Conservation (phyloP, 495 filamentous ascomycete genomes). For the Copromyces sp. region DNA sequence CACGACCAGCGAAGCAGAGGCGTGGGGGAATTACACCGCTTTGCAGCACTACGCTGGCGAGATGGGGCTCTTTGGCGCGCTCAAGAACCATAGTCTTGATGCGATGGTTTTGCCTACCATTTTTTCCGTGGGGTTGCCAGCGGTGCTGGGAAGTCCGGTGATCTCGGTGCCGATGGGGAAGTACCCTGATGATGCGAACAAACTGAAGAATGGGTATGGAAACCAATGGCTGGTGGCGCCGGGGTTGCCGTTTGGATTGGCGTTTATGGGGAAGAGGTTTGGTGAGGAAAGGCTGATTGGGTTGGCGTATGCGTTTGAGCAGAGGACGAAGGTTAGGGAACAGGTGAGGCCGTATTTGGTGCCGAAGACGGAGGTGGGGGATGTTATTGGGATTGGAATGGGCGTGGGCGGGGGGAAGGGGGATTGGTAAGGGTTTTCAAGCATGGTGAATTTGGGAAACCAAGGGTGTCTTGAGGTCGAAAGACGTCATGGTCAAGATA, state of each 20-base stretch:
- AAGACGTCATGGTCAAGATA: not conserved
- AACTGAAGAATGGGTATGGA: conserved; percentile 6
- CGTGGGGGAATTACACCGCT: conserved; percentile 10
- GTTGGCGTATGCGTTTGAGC: conserved; percentile 61
- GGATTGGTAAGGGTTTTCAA: not conserved
- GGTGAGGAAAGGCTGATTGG: conserved; percentile 47
- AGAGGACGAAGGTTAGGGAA: conserved; percentile 43
- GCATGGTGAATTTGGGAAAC: not conserved
- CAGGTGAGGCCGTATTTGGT: conserved; percentile 38
- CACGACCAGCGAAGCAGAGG: not conserved
- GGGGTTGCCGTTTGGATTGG: conserved; percentile 16
- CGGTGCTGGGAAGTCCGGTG: conserved; percentile 26
- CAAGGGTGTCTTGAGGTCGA: not conserved
- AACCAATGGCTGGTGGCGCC: conserved; percentile 8
- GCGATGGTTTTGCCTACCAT: conserved; percentile 33
- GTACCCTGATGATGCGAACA: conserved; percentile 1
- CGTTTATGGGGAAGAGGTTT: conserved; percentile 46
- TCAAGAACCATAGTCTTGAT: conserved; percentile 29
- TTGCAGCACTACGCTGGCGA: conserved; percentile 12
- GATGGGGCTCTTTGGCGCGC: conserved; percentile 20
- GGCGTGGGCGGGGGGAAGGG: not conserved
- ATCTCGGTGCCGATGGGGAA: conserved; percentile 37
- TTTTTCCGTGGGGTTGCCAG: conserved; percentile 16
- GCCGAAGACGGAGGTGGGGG: conserved; percentile 37
- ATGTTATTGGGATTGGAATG: conserved; percentile 15